These are phyloP conservation scores for Lachancea thermotolerans DNA, from an alignment of 805 yeast genomes.

Conservation along the genomic window DNA sequence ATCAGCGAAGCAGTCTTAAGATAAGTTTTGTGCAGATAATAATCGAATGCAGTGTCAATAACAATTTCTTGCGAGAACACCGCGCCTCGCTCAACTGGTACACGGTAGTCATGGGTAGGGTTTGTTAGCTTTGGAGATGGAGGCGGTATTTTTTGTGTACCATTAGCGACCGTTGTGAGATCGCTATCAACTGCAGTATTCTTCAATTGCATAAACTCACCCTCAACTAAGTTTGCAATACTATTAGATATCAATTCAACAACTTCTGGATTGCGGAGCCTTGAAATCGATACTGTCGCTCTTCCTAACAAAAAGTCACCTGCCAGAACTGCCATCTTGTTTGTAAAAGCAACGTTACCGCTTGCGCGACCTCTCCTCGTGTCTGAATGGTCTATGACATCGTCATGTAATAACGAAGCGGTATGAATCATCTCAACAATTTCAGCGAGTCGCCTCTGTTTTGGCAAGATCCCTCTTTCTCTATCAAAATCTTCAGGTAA, in stretches of 20 bases:
- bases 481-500: slow-evolving; percentile 50
- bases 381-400: slow-evolving; percentile 87
- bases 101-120: slow-evolving; percentile 51
- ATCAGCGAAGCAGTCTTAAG: slow-evolving; percentile 90
- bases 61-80: slow-evolving; percentile 35
- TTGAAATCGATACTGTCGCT: slow-evolving; percentile 91
- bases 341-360: slow-evolving; percentile 90
- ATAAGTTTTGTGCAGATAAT: slow-evolving; percentile 91
- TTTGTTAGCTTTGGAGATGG: slow-evolving; percentile 62
- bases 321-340: slow-evolving; percentile 95
- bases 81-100: slow-evolving; percentile 17
- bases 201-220: slow-evolving; percentile 97
- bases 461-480: slow-evolving; percentile 76
- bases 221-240: slow-evolving; percentile 94
- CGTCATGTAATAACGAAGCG: slow-evolving; percentile 91
- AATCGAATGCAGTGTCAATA: slow-evolving; percentile 88
- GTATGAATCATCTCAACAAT: slow-evolving; percentile 98
- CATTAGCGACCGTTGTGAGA: slow-evolving; percentile 28
- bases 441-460: slow-evolving; percentile 92
- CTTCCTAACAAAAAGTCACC: slow-evolving; percentile 94
- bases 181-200: slow-evolving; percentile 70
- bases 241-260: slow-evolving; percentile 92
- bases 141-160: slow-evolving; percentile 36
- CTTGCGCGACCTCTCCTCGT: slow-evolving; percentile 84
- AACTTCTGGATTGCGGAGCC: slow-evolving; percentile 94